Percentiles rank a stretch among this genome's conserved stretches.
Evolutionary conservation across 2,329 filamentous ascomycete species (phyloP).

Genomic region (Aspergillus transmontanensis): DNA sequence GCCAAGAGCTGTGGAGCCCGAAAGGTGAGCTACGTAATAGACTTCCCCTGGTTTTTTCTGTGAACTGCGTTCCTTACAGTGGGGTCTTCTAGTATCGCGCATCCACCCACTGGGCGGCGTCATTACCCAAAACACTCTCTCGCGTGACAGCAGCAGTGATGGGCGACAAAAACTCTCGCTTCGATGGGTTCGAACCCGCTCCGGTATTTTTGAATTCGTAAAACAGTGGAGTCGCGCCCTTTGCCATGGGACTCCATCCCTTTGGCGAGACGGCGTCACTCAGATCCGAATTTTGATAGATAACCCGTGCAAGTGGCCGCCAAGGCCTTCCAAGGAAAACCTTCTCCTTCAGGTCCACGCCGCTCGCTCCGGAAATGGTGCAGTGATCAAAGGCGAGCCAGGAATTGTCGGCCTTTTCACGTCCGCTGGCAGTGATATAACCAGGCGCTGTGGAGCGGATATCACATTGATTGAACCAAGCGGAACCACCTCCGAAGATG

Average conservation of each 20-base stretch:
- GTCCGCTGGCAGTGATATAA: slow-evolving; percentile 36
- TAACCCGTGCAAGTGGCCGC: slow-evolving; percentile 35
- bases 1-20: no score
- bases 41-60: neutral
- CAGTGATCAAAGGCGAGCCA: slow-evolving; percentile 38
- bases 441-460: slow-evolving; percentile 35
- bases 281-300: slow-evolving; percentile 35
- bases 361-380: slow-evolving; percentile 25
- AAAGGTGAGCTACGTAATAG: no score
- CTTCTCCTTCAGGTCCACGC: slow-evolving; percentile 20
- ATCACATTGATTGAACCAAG: slow-evolving; percentile 34
- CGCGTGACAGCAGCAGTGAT: neutral
- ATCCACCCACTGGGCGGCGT: neutral
- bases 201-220: slow-evolving; percentile 26
- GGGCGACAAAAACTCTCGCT: neutral
- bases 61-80: neutral
- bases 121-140: neutral
- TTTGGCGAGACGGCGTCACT: slow-evolving; percentile 32
- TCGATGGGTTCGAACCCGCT: neutral
- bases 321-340: slow-evolving; percentile 39
- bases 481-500: slow-evolving; percentile 37
- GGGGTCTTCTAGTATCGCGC: neutral
- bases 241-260: slow-evolving; percentile 37
- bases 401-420: slow-evolving; percentile 26
- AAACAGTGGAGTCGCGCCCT: slow-evolving; percentile 32